Evolutionary conservation across 2,329 filamentous ascomycete genomes (phyloP).

Genomic region (Ophiostoma tasmaniense): DNA sequence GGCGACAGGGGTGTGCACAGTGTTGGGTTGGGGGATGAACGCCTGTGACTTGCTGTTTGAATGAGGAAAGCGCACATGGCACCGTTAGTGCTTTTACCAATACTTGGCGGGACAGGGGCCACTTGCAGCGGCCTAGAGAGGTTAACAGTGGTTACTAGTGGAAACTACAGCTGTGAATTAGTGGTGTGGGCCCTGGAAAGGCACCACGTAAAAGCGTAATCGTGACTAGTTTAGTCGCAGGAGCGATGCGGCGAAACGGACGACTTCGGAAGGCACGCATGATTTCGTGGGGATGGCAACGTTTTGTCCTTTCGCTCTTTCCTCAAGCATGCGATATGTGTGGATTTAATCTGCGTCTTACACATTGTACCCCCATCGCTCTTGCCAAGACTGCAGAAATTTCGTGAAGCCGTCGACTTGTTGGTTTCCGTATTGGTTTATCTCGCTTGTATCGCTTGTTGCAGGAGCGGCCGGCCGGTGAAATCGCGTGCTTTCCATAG

Average conservation of each 20-base stretch:
- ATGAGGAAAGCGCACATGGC: conserved; percentile 5
- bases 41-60: not conserved
- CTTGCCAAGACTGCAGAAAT: not conserved
- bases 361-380: not conserved
- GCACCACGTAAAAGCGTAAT: not conserved
- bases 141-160: conserved; percentile 4
- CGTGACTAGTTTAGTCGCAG: not conserved
- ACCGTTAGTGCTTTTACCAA: conserved; percentile 1
- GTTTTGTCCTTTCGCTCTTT: not conserved
- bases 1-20: not conserved
- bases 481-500: not conserved
- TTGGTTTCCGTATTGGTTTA: not conserved
- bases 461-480: not conserved
- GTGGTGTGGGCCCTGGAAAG: not conserved
- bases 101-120: conserved; percentile 10
- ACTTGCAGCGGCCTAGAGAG: not conserved
- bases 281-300: not conserved
- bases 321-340: not conserved
- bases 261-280: conserved; percentile 9
- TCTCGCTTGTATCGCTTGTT: not conserved
- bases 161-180: not conserved
- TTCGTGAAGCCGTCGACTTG: not conserved
- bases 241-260: conserved; percentile 6
- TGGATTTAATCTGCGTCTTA: not conserved
- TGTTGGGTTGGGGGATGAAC: not conserved